A percentile compares a stretch with the other conserved stretches of the same genome.
These are phyloP conservation scores for Austroboletus olivaceoglutinosus DNA, from an alignment of 1,284 basidiomycete genomes.

Conservation along the genomic window DNA sequence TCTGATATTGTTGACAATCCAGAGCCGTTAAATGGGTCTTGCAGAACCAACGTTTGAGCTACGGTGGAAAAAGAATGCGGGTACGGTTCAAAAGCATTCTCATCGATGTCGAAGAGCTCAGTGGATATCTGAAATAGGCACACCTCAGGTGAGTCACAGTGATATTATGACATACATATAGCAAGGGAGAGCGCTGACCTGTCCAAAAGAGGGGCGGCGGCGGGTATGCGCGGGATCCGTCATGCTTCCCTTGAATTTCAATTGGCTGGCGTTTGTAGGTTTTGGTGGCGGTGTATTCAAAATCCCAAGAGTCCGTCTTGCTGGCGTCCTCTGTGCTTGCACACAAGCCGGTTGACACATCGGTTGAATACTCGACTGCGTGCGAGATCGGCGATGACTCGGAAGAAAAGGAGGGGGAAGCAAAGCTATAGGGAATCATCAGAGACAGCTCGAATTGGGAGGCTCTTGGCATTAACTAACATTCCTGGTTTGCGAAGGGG, in stretches of 20 bases:
- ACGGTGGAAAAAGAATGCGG: constrained; percentile 43
- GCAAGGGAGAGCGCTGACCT: constrained; percentile 35
- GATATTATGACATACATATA: constrained; percentile 10
- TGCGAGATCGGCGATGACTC: constrained; percentile 58
- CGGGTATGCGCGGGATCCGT: constrained; percentile 71
- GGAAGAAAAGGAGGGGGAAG: constrained; percentile 61
- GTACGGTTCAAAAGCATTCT: constrained; percentile 58
- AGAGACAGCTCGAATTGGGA: constrained; percentile 22
- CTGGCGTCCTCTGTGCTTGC: constrained; percentile 24
- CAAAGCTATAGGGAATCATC: constrained; percentile 42
- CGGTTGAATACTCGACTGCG: constrained; percentile 45
- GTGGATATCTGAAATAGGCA: constrained; percentile 42
- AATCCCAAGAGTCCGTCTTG: constrained; percentile 32
- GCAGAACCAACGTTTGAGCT: constrained; percentile 30
- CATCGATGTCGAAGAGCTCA: constrained; percentile 71
- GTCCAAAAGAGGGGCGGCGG: constrained; percentile 53
- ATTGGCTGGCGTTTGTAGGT: constrained; percentile 51
- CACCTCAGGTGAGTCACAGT: constrained; percentile 24
- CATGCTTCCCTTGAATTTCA: constrained; percentile 64
- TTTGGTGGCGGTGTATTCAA: constrained; percentile 70
- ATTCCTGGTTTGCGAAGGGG: constrained; percentile 44
- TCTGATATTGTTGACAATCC: constrained; percentile 28
- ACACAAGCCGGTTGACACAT: constrained; percentile 24
- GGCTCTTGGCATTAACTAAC: constrained; percentile 31
- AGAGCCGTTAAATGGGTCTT: constrained; percentile 31